Evolutionary conservation across 2,329 filamentous ascomycete genomes (phyloP).

Genomic region (Pseudopithomyces maydicus): DNA sequence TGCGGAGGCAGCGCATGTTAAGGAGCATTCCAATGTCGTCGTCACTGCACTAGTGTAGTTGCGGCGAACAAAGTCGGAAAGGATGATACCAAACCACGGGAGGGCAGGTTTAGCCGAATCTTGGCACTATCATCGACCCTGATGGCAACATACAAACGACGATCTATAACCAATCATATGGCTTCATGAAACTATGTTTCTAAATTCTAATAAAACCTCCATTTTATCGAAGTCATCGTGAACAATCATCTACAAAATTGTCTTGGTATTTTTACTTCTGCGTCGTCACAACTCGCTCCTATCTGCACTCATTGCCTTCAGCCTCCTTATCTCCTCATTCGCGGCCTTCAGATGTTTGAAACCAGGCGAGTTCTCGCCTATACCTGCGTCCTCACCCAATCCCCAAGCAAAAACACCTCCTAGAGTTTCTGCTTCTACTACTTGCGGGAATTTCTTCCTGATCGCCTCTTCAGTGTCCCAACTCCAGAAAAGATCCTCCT

Average conservation of each 20-base stretch:
- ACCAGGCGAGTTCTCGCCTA: constrained; percentile 64
- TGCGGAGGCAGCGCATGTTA: constrained; percentile 19
- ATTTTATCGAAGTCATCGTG: not conserved
- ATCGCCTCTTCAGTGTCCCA: constrained; percentile 71
- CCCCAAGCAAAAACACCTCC: constrained; percentile 79
- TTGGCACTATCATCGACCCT: not conserved
- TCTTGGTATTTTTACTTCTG: too few species aligned
- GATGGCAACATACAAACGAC: not conserved
- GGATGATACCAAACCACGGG: not conserved
- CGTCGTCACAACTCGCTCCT: constrained; percentile 2
- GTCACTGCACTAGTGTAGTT: not conserved
- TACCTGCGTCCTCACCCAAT: constrained; percentile 64
- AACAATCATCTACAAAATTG: not conserved
- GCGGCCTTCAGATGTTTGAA: constrained; percentile 49
- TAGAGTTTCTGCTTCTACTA: constrained; percentile 61
- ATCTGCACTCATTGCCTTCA: not conserved
- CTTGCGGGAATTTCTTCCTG: constrained; percentile 61
- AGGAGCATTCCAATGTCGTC: constrained; percentile 25
- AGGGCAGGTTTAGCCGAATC: not conserved
- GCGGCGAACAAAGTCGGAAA: not conserved
- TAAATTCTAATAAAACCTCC: too few species aligned
- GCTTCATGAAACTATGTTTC: too few species aligned
- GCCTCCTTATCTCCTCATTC: constrained; percentile 12
- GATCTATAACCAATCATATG: too few species aligned
- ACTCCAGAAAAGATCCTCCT: constrained; percentile 69